Conservation (phyloP, 2,329 filamentous ascomycete species). For the Aspergillus nomiae region DNA sequence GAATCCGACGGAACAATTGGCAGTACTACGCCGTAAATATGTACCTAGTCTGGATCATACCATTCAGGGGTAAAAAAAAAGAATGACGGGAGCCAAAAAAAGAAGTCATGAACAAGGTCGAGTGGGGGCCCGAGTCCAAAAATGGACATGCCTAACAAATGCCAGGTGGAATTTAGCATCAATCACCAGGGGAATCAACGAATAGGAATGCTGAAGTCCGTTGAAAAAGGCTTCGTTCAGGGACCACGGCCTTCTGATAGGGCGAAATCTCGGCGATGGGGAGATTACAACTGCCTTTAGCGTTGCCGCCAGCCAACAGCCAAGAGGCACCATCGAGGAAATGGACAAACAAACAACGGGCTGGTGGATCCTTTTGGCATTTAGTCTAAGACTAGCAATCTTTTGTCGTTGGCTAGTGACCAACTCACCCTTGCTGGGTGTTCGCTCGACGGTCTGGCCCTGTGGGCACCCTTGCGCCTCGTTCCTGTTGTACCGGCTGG, state of each 20-base stretch:
- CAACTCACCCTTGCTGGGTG: constrained; percentile 11
- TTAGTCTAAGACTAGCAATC: constrained; percentile 8
- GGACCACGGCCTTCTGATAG: constrained; percentile 16
- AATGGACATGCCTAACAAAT: background rate
- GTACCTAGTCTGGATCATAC: background rate
- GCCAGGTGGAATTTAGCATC: background rate
- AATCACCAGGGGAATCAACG: constrained; percentile 3
- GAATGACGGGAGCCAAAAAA: constrained; percentile 6
- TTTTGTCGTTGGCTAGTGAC: constrained; percentile 7
- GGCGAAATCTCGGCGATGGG: constrained; percentile 5
- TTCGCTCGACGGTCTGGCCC: constrained; percentile 19
- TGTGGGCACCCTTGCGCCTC: constrained; percentile 23
- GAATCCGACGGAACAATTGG: background rate
- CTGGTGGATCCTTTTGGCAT: constrained; percentile 7
- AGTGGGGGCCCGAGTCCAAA: background rate
- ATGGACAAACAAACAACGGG: constrained; percentile 17
- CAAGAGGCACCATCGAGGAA: constrained; percentile 9
- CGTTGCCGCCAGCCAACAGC: constrained; percentile 9
- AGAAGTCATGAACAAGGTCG: background rate
- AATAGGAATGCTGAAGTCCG: background rate
- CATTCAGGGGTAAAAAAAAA: constrained; percentile 7
- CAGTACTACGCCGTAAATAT: background rate
- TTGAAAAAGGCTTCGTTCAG: constrained; percentile 11
- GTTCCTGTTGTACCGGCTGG: constrained; percentile 12
- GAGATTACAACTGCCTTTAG: constrained; percentile 12